These are phyloP conservation scores for Suaeda aralocaspica DNA, from an alignment of 148 eudicot species.

Conservation along the genomic window DNA sequence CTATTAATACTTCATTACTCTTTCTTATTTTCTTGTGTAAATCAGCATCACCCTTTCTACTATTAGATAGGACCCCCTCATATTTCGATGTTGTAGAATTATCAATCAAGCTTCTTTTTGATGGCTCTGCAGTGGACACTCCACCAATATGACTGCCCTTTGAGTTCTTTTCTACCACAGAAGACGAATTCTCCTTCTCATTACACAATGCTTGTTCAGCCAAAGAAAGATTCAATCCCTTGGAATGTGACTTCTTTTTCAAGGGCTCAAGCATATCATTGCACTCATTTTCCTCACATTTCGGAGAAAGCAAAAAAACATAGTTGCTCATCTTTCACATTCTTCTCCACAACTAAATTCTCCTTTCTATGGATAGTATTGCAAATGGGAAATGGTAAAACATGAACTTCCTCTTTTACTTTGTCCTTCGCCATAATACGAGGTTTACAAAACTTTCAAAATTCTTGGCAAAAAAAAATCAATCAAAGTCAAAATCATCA, in stretches of 20 bases:
- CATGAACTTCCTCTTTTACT: conserved; percentile 16
- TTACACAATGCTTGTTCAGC: conserved; percentile 2
- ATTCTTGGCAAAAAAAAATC: too few relatives aligned
- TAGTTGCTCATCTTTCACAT: conserved; percentile 17
- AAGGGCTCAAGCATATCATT: conserved; percentile 15
- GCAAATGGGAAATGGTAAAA: neutral
- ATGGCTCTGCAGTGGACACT: conserved; percentile 14
- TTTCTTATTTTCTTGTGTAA: conserved; percentile 21
- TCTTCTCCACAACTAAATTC: conserved; percentile 18
- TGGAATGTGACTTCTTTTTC: conserved; percentile 18
- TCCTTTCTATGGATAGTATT: conserved; percentile 15
- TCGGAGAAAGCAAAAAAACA: conserved; percentile 16
- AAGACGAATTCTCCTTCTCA: conserved; percentile 27
- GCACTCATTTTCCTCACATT: conserved; percentile 12
- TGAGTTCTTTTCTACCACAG: conserved; percentile 28
- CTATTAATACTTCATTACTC: conserved; percentile 1
- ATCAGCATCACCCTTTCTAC: conserved; percentile 24
- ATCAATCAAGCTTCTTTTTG: conserved; percentile 20
- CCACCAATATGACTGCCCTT: conserved; percentile 22
- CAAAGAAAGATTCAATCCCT: conserved; percentile 10
- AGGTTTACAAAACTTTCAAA: conserved; percentile 19
- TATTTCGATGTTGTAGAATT: conserved; percentile 15
- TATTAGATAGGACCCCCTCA: conserved; percentile 14
- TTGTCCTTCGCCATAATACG: conserved; percentile 11
- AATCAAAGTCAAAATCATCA: too few relatives aligned